Evolutionary conservation across 331 rosid genomes (phyloP).

Genomic region (Pyracantha coccinea): DNA sequence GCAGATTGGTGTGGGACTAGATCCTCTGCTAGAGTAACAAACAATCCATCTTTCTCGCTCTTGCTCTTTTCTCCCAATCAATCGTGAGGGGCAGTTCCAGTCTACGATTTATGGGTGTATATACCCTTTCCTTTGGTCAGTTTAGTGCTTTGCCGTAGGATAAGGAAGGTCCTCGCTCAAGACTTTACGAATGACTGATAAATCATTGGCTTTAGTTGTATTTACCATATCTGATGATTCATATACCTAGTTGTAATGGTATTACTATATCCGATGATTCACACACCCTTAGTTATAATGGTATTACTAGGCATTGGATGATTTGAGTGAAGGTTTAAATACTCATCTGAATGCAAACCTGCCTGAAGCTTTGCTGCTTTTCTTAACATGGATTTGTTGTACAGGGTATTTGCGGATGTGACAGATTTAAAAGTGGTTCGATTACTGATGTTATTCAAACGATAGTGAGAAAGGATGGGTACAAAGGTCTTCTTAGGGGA

Average conservation of each 20-base stretch:
- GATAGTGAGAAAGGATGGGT: constrained; percentile 75
- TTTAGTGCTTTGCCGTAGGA: too few species aligned
- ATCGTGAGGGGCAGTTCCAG: neutral
- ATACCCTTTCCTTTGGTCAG: too few species aligned
- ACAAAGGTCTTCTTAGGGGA: constrained; percentile 80
- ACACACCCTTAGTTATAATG: neutral
- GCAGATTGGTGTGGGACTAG: too few species aligned
- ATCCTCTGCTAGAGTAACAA: too few species aligned
- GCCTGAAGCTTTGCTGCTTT: neutral
- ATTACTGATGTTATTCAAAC: constrained; percentile 59
- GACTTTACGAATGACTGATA: neutral
- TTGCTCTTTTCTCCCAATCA: too few species aligned
- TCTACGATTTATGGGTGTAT: neutral
- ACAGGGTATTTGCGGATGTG: constrained; percentile 96
- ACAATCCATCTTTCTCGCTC: too few species aligned
- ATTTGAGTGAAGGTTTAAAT: neutral
- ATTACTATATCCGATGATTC: too few species aligned
- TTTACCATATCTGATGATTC: neutral
- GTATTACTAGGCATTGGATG: neutral
- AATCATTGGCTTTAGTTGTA: neutral
- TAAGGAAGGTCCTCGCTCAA: too few species aligned
- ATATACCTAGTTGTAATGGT: too few species aligned
- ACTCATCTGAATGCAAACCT: neutral
- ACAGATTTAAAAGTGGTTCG: constrained; percentile 83
- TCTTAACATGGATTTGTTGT: constrained; percentile 4